phyloP scores from a whole-genome alignment of 106 monocot genomes.

The Dendrobium chrysotoxum region DNA sequence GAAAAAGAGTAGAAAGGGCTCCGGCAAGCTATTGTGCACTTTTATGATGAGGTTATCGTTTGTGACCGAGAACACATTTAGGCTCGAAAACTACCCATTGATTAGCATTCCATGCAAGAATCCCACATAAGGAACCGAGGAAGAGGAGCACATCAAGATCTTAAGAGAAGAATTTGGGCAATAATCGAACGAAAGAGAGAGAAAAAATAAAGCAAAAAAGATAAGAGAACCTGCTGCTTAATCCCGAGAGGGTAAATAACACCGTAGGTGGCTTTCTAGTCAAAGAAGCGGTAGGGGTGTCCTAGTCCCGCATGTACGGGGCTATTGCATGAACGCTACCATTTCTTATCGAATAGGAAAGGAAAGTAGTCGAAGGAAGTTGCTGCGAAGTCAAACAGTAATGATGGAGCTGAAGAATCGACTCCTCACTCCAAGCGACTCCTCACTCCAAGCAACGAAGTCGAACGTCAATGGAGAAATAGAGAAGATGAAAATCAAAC shows the following conservation, averaged over 20 bases:
- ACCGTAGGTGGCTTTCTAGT: constrained; percentile 38
- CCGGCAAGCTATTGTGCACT: constrained; percentile 56
- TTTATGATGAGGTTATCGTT: constrained; percentile 82
- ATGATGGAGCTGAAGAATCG: too few species aligned
- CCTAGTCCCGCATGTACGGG: too few species aligned
- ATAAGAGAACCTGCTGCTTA: constrained; percentile 32
- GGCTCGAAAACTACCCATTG: constrained; percentile 78
- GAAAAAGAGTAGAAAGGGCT: constrained; percentile 41
- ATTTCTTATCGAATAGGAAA: too few species aligned
- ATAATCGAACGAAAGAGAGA: neutral
- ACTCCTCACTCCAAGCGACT: too few species aligned
- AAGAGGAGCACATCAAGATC: neutral
- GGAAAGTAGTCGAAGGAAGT: too few species aligned
- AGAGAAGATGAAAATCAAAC: too few species aligned
- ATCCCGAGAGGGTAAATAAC: constrained; percentile 41
- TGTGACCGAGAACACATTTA: constrained; percentile 48
- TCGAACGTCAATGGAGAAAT: too few species aligned
- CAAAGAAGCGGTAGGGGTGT: constrained; percentile 32
- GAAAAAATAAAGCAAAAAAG: neutral
- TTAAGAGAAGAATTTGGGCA: neutral
- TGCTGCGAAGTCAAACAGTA: too few species aligned
- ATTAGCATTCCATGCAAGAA: constrained; percentile 62
- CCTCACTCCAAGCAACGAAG: too few species aligned
- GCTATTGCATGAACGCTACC: too few species aligned
- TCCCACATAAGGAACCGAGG: neutral